A percentile compares a stretch with the other conserved stretches of the same genome.
Evolutionary conservation across 345 rosid species (phyloP).

Genomic region (Barbarea vulgaris): DNA sequence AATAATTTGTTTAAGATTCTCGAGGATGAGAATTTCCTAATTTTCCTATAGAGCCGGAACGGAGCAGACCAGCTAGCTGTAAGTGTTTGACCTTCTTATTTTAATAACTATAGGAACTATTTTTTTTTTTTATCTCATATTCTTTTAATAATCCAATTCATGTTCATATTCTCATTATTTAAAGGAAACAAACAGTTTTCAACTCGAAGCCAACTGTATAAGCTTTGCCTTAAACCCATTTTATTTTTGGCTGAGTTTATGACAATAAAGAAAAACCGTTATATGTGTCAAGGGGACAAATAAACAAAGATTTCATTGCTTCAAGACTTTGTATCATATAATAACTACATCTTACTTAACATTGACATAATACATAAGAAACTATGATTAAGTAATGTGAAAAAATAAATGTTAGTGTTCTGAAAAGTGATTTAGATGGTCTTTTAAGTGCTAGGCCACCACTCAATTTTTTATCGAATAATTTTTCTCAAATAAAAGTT

Average conservation of each 20-base stretch:
- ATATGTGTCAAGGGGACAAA: slow-evolving; percentile 26
- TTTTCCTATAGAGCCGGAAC: slow-evolving; percentile 34
- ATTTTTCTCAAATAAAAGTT: background rate
- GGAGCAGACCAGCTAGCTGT: slow-evolving; percentile 35
- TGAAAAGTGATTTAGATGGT: slow-evolving; percentile 10
- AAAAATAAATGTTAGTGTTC: slow-evolving; percentile 2
- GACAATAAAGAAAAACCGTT: background rate
- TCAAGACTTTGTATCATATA: slow-evolving; percentile 20
- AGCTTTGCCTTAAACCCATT: slow-evolving; percentile 27
- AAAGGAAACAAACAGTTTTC: background rate
- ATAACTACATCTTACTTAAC: slow-evolving; percentile 17
- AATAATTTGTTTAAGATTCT: slow-evolving; percentile 23
- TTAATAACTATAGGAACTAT: background rate
- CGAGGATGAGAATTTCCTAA: slow-evolving; percentile 30
- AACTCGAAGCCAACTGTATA: slow-evolving; percentile 37
- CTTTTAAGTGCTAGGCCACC: slow-evolving; percentile 35
- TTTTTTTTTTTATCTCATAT: background rate
- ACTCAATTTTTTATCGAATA: background rate
- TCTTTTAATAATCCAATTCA: background rate
- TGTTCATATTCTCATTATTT: slow-evolving; percentile 20
- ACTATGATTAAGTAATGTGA: slow-evolving; percentile 1
- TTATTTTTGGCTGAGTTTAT: slow-evolving; percentile 27
- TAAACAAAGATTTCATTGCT: slow-evolving; percentile 36
- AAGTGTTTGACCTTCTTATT: slow-evolving; percentile 32
- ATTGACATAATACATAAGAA: background rate